A percentile compares a stretch with the other conserved stretches of the same genome.
Evolutionary conservation across 345 rosid genomes (phyloP).

Genomic region (Iberis pinnata): DNA sequence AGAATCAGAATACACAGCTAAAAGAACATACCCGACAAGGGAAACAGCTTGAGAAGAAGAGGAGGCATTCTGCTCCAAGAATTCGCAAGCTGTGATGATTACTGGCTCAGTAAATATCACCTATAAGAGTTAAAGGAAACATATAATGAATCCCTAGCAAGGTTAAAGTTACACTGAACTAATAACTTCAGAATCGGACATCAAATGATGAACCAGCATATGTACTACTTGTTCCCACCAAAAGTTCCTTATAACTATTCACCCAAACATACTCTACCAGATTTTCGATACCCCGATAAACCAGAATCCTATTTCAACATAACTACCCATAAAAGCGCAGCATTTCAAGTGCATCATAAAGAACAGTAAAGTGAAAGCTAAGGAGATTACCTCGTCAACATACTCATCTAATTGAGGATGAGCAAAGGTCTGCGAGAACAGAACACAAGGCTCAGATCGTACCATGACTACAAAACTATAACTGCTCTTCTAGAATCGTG

Average conservation of each 20-base stretch:
- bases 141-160: conserved; percentile 1
- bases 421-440: conserved; percentile 87
- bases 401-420: conserved; percentile 94
- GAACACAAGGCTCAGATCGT: conserved; percentile 86
- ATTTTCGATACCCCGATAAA: background rate
- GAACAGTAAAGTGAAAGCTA: no score
- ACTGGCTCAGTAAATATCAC: conserved; percentile 92
- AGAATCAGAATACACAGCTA: background rate
- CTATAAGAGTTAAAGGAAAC: conserved; percentile 30
- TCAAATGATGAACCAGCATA: no score
- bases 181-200: no score
- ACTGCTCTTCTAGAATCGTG: background rate
- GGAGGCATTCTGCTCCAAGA: conserved; percentile 81
- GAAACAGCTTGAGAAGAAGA: conserved; percentile 74
- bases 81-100: conserved; percentile 85
- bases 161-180: background rate
- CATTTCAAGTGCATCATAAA: background rate
- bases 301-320: background rate
- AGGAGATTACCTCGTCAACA: conserved; percentile 74
- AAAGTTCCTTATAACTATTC: no score
- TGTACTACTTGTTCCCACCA: no score
- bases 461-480: conserved; percentile 44
- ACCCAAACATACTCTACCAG: conserved; percentile 1
- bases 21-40: conserved; percentile 63
- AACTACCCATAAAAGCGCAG: background rate